Evolutionary conservation across 208 protist genomes (phyloP).

Genomic region (Trypanosoma melophagium): DNA sequence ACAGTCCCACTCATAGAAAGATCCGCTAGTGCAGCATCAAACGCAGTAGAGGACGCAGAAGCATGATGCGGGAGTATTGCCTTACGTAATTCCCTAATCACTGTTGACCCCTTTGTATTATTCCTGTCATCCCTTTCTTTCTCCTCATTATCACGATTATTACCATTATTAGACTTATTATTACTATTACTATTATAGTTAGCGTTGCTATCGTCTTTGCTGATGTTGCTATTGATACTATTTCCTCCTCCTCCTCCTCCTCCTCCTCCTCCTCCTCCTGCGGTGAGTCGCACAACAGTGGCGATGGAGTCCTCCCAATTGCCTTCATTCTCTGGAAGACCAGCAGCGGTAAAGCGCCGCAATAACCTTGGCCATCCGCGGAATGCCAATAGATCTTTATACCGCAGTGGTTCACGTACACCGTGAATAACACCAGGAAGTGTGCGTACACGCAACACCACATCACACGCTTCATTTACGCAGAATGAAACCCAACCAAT

Average conservation of each 20-base stretch:
- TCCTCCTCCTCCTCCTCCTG: constrained; percentile 14
- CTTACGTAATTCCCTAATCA: constrained; percentile 37
- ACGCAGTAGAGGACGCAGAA: constrained; percentile 57
- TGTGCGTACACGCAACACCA: constrained; percentile 90
- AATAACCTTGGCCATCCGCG: constrained; percentile 75
- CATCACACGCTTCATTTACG: constrained; percentile 74
- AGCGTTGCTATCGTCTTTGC: no score
- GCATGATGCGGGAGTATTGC: constrained; percentile 42
- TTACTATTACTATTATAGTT: neutral
- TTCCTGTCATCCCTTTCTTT: neutral
- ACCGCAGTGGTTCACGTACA: constrained; percentile 84
- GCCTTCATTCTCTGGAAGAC: constrained; percentile 43
- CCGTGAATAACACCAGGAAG: constrained; percentile 88
- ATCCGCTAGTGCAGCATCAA: constrained; percentile 57
- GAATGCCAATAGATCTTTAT: constrained; percentile 82
- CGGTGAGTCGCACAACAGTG: constrained; percentile 73
- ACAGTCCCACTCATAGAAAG: constrained; percentile 46
- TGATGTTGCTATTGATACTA: no score
- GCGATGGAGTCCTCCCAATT: constrained; percentile 68
- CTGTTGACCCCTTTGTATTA: constrained; percentile 15
- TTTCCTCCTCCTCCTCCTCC: neutral
- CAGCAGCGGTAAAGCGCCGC: constrained; percentile 65
- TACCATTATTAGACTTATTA: neutral
- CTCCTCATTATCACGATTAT: constrained; percentile 9
- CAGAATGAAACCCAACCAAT: constrained; percentile 88